phyloP scores from a whole-genome alignment of 2,329 filamentous ascomycete genomes.

The Fusarium illudens region DNA sequence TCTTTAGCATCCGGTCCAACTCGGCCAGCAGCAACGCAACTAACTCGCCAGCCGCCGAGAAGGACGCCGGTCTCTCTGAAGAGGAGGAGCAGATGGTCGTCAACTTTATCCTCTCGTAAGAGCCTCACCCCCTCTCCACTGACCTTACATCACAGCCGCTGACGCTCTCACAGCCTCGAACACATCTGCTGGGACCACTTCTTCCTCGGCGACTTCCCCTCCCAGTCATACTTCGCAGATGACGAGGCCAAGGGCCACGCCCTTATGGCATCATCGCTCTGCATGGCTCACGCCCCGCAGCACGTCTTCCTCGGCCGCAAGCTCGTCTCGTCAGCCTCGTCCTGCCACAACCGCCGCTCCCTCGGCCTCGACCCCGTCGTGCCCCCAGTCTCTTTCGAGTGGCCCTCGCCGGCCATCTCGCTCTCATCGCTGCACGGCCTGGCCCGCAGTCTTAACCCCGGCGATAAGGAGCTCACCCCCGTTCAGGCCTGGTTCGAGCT shows the following conservation, averaged over 20 bases:
- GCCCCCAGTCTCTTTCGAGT: conserved; percentile 44
- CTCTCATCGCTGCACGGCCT: conserved; percentile 56
- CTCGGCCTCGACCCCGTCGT: conserved; percentile 29
- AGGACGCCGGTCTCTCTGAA: conserved; percentile 44
- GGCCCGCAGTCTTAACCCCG: conserved; percentile 54
- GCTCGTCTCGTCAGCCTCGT: conserved; percentile 28
- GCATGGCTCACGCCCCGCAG: conserved; percentile 51
- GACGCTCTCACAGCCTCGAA: conserved; percentile 53
- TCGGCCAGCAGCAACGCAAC: conserved; percentile 31
- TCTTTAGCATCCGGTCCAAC: conserved; percentile 52
- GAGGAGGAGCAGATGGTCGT: conserved; percentile 57
- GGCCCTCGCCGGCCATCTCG: conserved; percentile 52
- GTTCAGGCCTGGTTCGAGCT: conserved; percentile 66
- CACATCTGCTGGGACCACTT: conserved; percentile 63
- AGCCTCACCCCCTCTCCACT: background rate
- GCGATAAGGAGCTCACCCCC: conserved; percentile 56
- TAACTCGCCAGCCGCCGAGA: conserved; percentile 28
- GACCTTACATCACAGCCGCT: background rate
- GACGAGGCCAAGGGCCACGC: conserved; percentile 51
- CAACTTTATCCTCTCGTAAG: conserved; percentile 64
- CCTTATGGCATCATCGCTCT: conserved; percentile 55
- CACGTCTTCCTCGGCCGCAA: conserved; percentile 44
- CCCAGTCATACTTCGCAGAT: conserved; percentile 44
- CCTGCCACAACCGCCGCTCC: conserved; percentile 20
- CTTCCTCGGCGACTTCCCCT: conserved; percentile 50